phyloP scores from a whole-genome alignment of 129 eudicot species.

The Saposhnikovia divaricata region DNA sequence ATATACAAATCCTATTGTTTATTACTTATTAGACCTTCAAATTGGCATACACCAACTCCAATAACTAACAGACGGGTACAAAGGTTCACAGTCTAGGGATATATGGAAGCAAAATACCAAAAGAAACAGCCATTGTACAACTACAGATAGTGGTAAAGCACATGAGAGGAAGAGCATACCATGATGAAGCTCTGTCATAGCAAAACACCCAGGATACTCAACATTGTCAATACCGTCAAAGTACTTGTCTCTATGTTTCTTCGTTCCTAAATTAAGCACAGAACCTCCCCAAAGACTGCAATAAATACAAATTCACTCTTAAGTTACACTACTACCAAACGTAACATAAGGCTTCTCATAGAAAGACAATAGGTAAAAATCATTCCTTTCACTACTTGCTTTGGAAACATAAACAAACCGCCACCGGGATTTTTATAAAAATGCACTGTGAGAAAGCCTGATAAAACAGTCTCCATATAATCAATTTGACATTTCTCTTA shows the following conservation, averaged over 20 bases:
- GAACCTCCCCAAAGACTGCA: constrained; percentile 97
- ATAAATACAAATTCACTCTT: neutral
- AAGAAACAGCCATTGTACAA: neutral
- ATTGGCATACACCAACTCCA: neutral
- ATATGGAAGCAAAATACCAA: neutral
- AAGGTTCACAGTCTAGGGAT: neutral
- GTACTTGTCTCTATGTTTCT: constrained; percentile 82
- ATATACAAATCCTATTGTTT: neutral
- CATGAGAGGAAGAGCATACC: constrained; percentile 37
- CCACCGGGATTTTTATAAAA: too few species aligned
- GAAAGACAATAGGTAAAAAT: neutral
- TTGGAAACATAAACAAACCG: neutral
- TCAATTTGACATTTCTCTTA: neutral
- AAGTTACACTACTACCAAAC: neutral
- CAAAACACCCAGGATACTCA: constrained; percentile 93
- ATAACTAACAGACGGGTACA: neutral
- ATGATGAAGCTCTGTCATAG: constrained; percentile 98
- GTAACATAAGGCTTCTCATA: neutral
- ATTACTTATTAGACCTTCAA: neutral
- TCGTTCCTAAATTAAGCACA: constrained; percentile 87
- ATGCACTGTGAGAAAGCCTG: neutral
- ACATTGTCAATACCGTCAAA: constrained; percentile 83
- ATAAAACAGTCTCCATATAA: neutral
- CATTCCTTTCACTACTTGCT: neutral
- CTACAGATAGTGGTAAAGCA: neutral